A percentile compares a stretch with the other conserved stretches of the same genome.
Conservation (phyloP, 1,139 yeast species). For the Tardiomyces depauwii region DNA sequence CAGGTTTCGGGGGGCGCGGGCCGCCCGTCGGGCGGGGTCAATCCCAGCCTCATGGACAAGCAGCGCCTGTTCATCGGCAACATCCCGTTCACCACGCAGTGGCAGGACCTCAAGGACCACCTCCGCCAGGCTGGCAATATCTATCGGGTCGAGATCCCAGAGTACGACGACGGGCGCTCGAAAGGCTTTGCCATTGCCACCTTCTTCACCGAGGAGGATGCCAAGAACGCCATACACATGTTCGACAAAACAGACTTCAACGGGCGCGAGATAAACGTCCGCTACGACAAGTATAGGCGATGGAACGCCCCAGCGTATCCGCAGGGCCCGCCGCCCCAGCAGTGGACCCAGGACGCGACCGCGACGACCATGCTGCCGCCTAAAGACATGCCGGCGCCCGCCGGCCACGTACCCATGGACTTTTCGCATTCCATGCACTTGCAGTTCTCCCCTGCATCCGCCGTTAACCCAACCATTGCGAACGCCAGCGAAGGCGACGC, state of each 20-base stretch:
- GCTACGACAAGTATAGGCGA: constrained; percentile 31
- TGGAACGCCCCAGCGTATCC: not conserved
- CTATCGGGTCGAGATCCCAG: constrained; percentile 45
- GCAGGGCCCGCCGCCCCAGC: not conserved
- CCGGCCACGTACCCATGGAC: too few relatives aligned
- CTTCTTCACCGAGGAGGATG: constrained; percentile 38
- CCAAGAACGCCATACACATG: constrained; percentile 37
- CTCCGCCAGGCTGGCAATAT: constrained; percentile 35
- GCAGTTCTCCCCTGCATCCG: too few relatives aligned
- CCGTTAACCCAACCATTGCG: too few relatives aligned
- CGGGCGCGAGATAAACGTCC: constrained; percentile 49
- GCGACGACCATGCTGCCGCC: too few relatives aligned
- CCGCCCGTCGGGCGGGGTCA: not conserved
- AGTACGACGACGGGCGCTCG: constrained; percentile 27
- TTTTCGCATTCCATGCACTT: too few relatives aligned
- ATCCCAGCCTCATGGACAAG: not conserved
- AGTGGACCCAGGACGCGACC: not conserved
- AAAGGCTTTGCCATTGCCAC: constrained; percentile 61
- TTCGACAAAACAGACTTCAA: constrained; percentile 44
- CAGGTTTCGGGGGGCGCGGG: not conserved
- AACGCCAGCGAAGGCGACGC: too few relatives aligned
- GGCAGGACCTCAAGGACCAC: constrained; percentile 44
- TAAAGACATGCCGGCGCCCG: too few relatives aligned
- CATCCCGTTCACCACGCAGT: constrained; percentile 43
- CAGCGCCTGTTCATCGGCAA: not conserved